A percentile compares a stretch with the other conserved stretches of the same genome.
These are phyloP conservation scores for Picea abies DNA, from an alignment of 83 land plant species.

Conservation along the genomic window DNA sequence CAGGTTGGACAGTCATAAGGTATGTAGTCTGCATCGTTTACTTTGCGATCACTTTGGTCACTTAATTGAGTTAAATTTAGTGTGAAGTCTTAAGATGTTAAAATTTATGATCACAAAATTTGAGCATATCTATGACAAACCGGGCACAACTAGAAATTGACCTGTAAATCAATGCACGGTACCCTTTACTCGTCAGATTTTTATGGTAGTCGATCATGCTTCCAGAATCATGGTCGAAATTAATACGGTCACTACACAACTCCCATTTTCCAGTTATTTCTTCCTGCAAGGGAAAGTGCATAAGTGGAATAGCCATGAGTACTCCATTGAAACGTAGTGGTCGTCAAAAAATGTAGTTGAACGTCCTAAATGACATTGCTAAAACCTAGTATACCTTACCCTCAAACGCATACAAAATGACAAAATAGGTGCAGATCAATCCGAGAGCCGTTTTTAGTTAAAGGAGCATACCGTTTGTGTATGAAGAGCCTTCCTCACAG, in stretches of 20 bases:
- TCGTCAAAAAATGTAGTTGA: neutral
- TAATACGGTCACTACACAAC: slow-evolving; percentile 52
- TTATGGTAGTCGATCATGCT: slow-evolving; percentile 83
- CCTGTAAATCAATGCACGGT: slow-evolving; percentile 87
- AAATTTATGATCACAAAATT: too few relatives aligned
- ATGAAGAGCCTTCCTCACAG: slow-evolving; percentile 85
- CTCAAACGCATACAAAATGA: neutral
- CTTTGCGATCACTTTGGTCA: too few relatives aligned
- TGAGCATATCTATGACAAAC: neutral
- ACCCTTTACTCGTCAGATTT: slow-evolving; percentile 60
- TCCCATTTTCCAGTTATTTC: slow-evolving; percentile 63
- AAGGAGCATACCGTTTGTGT: slow-evolving; percentile 57
- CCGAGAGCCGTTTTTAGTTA: neutral
- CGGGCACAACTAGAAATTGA: slow-evolving; percentile 1
- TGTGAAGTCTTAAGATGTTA: too few relatives aligned
- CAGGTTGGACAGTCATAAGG: too few relatives aligned
- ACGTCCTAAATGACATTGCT: neutral
- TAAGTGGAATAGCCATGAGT: neutral
- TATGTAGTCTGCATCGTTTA: too few relatives aligned
- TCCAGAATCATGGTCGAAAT: slow-evolving; percentile 68
- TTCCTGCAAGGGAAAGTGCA: slow-evolving; percentile 26
- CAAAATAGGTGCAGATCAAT: neutral
- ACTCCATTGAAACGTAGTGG: neutral
- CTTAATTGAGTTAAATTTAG: too few relatives aligned
- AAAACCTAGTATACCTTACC: neutral